Evolutionary conservation across 2,329 filamentous ascomycete genomes (phyloP), one percentile per base, ranked within the genome.

Genomic region (Thielaviopsis musarum): DNA sequence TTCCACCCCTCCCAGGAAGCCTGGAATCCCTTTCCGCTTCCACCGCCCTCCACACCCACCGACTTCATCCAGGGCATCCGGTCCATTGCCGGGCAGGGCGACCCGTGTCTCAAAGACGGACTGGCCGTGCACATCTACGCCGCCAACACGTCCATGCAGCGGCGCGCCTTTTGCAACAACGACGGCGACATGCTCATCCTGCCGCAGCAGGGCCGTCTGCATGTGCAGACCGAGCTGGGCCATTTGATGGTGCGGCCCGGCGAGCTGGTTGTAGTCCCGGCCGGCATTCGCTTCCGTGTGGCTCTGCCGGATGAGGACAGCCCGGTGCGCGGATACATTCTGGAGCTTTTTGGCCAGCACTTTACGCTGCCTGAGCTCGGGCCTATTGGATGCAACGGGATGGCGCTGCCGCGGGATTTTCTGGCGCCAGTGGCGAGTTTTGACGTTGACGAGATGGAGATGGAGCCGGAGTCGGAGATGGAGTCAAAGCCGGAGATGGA

Each of bases 141-240:
- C 53, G 70, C 73, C 59, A 77, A 75, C 59, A 68, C 69, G 7
- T 70, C 66, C 64, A 79, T 79, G 77, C 67, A 69, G 1, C 26
- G 49, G 17, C 66, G 70, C 12, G 76, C 77, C 0, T 78, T 77
- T 59, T 74, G 71, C 64, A 78, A 77, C 64, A 79, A 80, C 1
- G 84, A 87, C 62, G 84, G 84, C 17, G 83, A 87, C 66, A 77
- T 83, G 62, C 71, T 86, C 57, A 82, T 87, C 54, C 75, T 86
- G 2, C 81, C 78, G 0, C 83, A 87, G 62, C 76, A 82, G 63
- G 84, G 84, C 13, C 73, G 77, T 0, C 72, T 87, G 1, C 79
- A 86, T 64, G 82, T 87, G 53, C 82, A 84, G 66, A 87, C 84
- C 2, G 84, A 87, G 66, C 75, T 86, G 17, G 84, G 84, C 4